Conservation (phyloP, 164 flowering plant species). For the Vitis riparia region DNA sequence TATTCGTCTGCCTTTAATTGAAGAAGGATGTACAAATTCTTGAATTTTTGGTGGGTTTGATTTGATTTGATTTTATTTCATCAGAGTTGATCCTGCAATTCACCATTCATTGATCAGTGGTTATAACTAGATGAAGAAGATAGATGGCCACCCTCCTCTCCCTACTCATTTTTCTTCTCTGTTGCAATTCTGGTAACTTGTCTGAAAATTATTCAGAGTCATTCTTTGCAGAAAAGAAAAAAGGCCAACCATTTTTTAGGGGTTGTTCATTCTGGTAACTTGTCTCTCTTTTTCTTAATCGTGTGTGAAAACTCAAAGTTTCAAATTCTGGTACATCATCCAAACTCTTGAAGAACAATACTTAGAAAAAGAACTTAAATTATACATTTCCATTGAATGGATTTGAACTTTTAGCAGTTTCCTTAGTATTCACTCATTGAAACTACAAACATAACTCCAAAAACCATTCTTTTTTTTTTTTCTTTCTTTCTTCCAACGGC, state of each 20-base stretch:
- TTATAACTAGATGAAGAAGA: conserved; percentile 13
- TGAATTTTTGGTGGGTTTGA: conserved; percentile 38
- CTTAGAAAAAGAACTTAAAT: too few relatives aligned
- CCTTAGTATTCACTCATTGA: neutral
- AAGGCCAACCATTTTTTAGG: neutral
- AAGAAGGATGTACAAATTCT: conserved; percentile 44
- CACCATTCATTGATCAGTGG: conserved; percentile 2
- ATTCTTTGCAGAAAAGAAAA: conserved; percentile 4
- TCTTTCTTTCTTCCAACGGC: neutral
- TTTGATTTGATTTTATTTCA: conserved; percentile 5
- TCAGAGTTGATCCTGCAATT: neutral
- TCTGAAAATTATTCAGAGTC: conserved; percentile 27
- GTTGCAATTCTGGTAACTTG: conserved; percentile 32
- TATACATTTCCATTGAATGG: too few relatives aligned
- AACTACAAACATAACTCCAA: neutral
- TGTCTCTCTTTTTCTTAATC: too few relatives aligned
- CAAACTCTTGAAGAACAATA: too few relatives aligned
- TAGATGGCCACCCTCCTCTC: neutral
- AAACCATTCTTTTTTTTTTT: neutral
- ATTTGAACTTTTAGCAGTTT: neutral
- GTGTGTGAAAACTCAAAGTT: too few relatives aligned
- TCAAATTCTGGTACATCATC: neutral
- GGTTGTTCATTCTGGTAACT: too few relatives aligned
- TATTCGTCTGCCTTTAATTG: conserved; percentile 21
- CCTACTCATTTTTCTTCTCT: conserved; percentile 2